phyloP scores from a whole-genome alignment of 129 eudicot genomes.

The Flaveria ramosissima region DNA sequence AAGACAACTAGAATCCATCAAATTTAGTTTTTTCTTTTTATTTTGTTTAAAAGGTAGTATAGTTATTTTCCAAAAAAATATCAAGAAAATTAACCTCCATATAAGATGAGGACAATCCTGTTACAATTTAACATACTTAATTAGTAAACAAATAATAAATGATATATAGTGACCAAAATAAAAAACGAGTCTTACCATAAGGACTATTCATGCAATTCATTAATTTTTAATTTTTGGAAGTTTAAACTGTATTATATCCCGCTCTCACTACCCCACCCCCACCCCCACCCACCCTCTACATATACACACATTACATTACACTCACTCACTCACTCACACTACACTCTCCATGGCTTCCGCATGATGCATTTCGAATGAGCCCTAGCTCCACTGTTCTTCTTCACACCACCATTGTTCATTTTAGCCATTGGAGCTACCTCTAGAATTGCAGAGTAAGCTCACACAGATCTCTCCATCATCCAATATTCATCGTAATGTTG shows the following conservation, averaged over 20 bases:
- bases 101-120: no score
- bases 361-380: conserved; percentile 34
- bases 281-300: conserved; percentile 20
- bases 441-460: conserved; percentile 56
- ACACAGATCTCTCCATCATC: neutral
- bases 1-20: no score
- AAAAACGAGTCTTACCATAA: no score
- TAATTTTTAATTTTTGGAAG: conserved; percentile 30
- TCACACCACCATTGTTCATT: conserved; percentile 26
- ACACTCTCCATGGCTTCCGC: conserved; percentile 27
- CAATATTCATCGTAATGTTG: neutral
- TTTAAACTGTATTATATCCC: conserved; percentile 47
- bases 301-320: conserved; percentile 8
- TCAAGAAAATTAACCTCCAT: no score
- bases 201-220: neutral
- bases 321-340: conserved; percentile 19
- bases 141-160: no score
- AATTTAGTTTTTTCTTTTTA: no score
- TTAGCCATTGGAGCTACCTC: conserved; percentile 25
- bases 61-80: no score
- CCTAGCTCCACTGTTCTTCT: conserved; percentile 38
- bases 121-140: no score
- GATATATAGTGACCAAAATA: no score
- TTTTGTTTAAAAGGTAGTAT: no score
- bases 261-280: conserved; percentile 53